Conservation (phyloP, 2,329 filamentous ascomycete genomes). For the Arachnomyces sp. region DNA sequence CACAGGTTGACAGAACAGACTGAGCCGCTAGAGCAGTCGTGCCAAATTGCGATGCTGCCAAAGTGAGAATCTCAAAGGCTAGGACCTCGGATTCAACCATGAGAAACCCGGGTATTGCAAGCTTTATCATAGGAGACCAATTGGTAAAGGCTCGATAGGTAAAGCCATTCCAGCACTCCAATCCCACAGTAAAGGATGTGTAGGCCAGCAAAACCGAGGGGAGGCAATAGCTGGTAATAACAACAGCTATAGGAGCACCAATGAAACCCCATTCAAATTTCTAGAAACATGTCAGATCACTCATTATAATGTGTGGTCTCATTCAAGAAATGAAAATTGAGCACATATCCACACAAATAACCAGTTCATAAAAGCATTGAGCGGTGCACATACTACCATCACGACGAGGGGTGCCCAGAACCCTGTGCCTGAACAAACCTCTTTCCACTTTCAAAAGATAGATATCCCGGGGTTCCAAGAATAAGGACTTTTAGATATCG, state of each 20-base stretch:
- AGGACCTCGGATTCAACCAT: constrained; percentile 94
- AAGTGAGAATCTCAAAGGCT: constrained; percentile 83
- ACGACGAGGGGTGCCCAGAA: constrained; percentile 78
- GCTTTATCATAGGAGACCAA: constrained; percentile 76
- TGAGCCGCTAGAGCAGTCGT: constrained; percentile 78
- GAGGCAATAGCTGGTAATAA: constrained; percentile 66
- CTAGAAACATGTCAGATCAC: constrained; percentile 18
- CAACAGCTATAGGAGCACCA: constrained; percentile 71
- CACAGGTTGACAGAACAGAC: constrained; percentile 71
- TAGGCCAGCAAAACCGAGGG: constrained; percentile 67
- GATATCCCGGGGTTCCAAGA: constrained; percentile 66
- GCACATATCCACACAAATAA: constrained; percentile 62
- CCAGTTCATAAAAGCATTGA: constrained; percentile 77
- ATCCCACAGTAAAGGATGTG: constrained; percentile 62
- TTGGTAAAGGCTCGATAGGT: constrained; percentile 60
- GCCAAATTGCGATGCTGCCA: constrained; percentile 73
- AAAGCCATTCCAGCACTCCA: constrained; percentile 75
- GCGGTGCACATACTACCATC: constrained; percentile 70
- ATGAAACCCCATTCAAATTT: constrained; percentile 61
- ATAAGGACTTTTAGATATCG: constrained; percentile 65
- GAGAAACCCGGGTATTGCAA: constrained; percentile 80
- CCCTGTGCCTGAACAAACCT: constrained; percentile 85
- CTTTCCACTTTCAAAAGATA: constrained; percentile 70
- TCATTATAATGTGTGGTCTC: constrained; percentile 4
- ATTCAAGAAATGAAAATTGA: not conserved